Conservation (phyloP, 169 alveolate species). For the Eimeria acervulina region DNA sequence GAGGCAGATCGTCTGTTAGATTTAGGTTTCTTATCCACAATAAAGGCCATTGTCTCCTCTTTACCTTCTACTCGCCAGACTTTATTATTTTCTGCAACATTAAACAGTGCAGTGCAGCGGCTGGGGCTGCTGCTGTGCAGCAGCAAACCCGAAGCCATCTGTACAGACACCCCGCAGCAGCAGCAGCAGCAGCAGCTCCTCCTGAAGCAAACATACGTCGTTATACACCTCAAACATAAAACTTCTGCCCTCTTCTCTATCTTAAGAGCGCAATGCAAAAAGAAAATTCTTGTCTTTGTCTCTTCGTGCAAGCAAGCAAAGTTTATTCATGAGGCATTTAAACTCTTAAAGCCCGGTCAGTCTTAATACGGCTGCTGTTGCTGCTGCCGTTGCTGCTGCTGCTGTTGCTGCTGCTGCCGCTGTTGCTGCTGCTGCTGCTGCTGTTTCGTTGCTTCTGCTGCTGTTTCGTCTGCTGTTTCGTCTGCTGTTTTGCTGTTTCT, state of each 20-base stretch:
- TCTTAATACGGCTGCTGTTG: not conserved
- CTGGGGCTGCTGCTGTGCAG: constrained; percentile 71
- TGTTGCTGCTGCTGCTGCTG: not conserved
- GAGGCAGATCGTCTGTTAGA: constrained; percentile 97
- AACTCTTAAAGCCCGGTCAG: constrained; percentile 96
- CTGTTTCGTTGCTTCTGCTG: not conserved
- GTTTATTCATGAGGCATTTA: constrained; percentile 97
- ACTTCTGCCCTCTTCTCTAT: constrained; percentile 95
- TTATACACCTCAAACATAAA: constrained; percentile 93
- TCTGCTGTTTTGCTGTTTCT: not conserved
- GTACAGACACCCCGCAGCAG: constrained; percentile 77
- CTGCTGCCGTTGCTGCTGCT: not conserved
- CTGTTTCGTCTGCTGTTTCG: not conserved
- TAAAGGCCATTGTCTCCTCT: constrained; percentile 91
- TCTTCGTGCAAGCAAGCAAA: constrained; percentile 97
- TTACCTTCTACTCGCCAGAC: constrained; percentile 91
- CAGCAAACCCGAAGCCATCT: constrained; percentile 42
- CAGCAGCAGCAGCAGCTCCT: constrained; percentile 85
- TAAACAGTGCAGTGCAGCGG: constrained; percentile 82
- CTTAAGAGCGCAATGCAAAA: constrained; percentile 93
- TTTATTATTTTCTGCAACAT: constrained; percentile 96
- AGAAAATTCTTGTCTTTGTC: constrained; percentile 95
- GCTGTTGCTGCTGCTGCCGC: not conserved
- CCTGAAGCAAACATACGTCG: constrained; percentile 93
- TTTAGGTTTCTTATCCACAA: constrained; percentile 95